These are phyloP conservation scores for Tetradesmus lagerheimii DNA, from an alignment of 139 green algal genomes.

Conservation along the genomic window DNA sequence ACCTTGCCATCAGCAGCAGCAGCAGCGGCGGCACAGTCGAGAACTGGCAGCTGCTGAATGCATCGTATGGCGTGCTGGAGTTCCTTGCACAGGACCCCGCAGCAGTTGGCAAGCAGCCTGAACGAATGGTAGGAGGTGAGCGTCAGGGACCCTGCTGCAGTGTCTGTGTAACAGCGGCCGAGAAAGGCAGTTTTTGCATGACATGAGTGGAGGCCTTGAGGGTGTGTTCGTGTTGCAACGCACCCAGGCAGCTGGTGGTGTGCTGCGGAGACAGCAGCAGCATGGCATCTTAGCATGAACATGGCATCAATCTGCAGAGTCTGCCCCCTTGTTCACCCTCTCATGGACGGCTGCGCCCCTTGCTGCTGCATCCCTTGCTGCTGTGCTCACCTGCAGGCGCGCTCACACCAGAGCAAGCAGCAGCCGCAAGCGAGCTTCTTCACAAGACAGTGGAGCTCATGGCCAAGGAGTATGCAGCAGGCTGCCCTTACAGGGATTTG, in stretches of 20 bases:
- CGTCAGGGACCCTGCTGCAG: no score
- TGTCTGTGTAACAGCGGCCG: no score
- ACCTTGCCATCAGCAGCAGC: slow-evolving; percentile 21
- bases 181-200: no score
- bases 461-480: slow-evolving; percentile 24
- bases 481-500: slow-evolving; percentile 29
- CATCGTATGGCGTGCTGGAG: slow-evolving; percentile 43
- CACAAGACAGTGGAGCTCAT: slow-evolving; percentile 31
- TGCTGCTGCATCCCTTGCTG: background rate
- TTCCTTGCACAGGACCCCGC: background rate
- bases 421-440: background rate
- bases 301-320: no score
- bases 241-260: no score
- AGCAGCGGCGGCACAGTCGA: background rate
- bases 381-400: background rate
- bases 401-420: background rate
- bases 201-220: no score
- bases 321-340: no score
- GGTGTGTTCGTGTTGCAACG: no score
- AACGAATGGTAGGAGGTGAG: background rate
- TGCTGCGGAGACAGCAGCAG: background rate
- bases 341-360: background rate
- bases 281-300: background rate
- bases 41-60: slow-evolving; percentile 43
- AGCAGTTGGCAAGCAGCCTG: slow-evolving; percentile 1